Percentiles rank a stretch among this genome's conserved stretches.
Evolutionary conservation across 768 basidiomycete species (phyloP).

Genomic region (Mrakia hoshinonis): DNA sequence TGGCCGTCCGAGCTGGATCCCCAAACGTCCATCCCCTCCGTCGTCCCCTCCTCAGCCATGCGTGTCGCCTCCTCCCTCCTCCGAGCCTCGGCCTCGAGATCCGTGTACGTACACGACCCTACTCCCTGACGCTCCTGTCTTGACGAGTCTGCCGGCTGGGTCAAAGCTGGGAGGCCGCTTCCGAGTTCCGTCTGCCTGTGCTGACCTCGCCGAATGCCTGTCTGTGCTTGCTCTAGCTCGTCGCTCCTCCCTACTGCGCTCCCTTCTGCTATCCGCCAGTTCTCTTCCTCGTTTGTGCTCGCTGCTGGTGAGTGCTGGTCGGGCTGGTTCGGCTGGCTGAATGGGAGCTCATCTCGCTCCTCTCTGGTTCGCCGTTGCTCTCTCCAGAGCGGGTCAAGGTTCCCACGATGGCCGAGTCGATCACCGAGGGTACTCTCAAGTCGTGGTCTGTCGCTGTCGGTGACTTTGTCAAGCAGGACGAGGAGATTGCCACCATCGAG

Average conservation of each 20-base stretch:
- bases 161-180: not conserved
- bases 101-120: conserved; percentile 15
- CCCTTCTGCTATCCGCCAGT: conserved; percentile 17
- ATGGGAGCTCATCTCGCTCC: not conserved
- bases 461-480: conserved; percentile 79
- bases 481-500: conserved; percentile 96
- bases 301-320: conserved; percentile 6
- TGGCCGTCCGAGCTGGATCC: too few species aligned
- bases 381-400: conserved; percentile 27
- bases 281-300: conserved; percentile 17
- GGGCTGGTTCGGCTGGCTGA: not conserved
- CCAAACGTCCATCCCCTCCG: not conserved
- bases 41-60: not conserved
- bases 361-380: not conserved
- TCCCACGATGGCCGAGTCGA: conserved; percentile 60
- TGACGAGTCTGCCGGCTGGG: too few species aligned
- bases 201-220: not conserved
- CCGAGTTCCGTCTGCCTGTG: not conserved
- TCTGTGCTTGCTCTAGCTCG: not conserved
- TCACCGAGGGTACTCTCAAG: conserved; percentile 93
- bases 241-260: conserved; percentile 17
- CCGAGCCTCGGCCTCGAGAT: conserved; percentile 18
- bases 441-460: conserved; percentile 89
- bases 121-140: too few species aligned
- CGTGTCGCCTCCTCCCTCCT: conserved; percentile 20